Percentiles rank a stretch among this genome's conserved stretches.
phyloP scores from a whole-genome alignment of 345 rosid genomes.

The Melastoma malabathricum region DNA sequence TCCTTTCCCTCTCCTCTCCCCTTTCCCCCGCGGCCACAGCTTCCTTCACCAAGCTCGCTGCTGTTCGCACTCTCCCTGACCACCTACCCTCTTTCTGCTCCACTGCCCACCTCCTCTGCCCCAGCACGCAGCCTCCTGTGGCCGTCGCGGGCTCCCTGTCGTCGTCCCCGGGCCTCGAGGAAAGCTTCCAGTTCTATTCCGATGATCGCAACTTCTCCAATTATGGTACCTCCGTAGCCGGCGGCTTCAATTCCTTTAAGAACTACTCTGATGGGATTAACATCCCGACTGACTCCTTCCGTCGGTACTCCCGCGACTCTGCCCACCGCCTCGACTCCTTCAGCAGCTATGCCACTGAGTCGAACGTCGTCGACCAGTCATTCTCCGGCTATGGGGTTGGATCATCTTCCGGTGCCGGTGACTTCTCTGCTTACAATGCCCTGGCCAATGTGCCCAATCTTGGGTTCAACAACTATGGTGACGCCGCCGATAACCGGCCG shows the following conservation, averaged over 20 bases:
- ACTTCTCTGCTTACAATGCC: conserved; percentile 20
- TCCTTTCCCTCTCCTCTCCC: conserved; percentile 32
- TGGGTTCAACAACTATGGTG: conserved; percentile 14
- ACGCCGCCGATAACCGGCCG: conserved; percentile 12
- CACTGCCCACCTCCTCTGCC: conserved; percentile 33
- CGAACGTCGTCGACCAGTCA: conserved; percentile 34
- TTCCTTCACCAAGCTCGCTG: conserved; percentile 27
- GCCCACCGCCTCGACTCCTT: conserved; percentile 16
- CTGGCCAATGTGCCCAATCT: conserved; percentile 25
- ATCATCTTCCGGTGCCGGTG: conserved; percentile 24
- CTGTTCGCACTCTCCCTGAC: conserved; percentile 13
- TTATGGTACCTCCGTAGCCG: conserved; percentile 22
- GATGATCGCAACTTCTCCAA: conserved; percentile 26
- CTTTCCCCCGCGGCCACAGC: conserved; percentile 25
- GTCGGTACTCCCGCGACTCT: conserved; percentile 20
- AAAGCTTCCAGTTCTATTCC: conserved; percentile 21
- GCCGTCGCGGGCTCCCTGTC: conserved; percentile 25
- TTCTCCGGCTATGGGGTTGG: conserved; percentile 28
- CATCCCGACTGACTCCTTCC: conserved; percentile 13
- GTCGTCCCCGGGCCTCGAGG: conserved; percentile 18
- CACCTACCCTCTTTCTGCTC: conserved; percentile 32
- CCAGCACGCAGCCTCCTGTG: conserved; percentile 21
- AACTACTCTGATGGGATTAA: conserved; percentile 17
- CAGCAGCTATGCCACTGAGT: conserved; percentile 14
- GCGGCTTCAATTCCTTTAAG: conserved; percentile 25